phyloP scores from a whole-genome alignment of 495 filamentous ascomycete species.

The Hypoxylon subgilvum region DNA sequence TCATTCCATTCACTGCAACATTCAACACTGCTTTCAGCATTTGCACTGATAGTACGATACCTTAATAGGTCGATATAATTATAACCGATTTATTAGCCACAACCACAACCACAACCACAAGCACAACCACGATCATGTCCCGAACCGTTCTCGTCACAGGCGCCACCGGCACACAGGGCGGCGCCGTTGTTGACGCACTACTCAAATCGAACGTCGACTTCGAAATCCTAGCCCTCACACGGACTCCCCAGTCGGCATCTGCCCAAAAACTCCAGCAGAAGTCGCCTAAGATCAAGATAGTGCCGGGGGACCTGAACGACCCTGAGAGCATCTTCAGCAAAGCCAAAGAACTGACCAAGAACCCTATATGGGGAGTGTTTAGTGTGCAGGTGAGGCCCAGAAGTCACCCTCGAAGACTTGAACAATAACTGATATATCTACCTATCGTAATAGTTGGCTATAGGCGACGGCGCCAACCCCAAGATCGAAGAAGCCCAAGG shows the following conservation, averaged over 20 bases:
- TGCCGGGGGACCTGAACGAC: conserved; percentile 61
- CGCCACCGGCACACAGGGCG: conserved; percentile 73
- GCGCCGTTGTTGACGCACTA: conserved; percentile 61
- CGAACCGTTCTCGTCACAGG: conserved; percentile 63
- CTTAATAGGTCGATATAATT: background rate
- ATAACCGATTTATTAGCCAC: background rate
- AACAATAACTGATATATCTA: conserved; percentile 27
- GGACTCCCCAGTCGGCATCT: conserved; percentile 55
- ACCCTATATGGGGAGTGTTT: conserved; percentile 57
- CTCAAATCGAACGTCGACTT: conserved; percentile 52
- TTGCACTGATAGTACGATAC: background rate
- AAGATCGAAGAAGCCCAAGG: conserved; percentile 62
- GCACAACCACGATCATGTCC: conserved; percentile 24
- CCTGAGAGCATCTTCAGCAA: conserved; percentile 54
- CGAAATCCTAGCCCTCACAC: conserved; percentile 68
- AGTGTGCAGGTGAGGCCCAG: conserved; percentile 49
- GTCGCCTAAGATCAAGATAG: conserved; percentile 57
- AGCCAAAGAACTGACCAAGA: conserved; percentile 46
- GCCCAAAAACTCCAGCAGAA: conserved; percentile 56
- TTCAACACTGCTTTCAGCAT: background rate
- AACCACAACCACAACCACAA: background rate
- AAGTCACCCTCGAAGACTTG: conserved; percentile 23
- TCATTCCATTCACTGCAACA: background rate
- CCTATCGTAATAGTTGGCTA: conserved; percentile 17
- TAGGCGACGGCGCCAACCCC: conserved; percentile 43